Percentiles rank a stretch among this genome's conserved stretches.
These are phyloP conservation scores for Phyllosticta citriasiana DNA, from an alignment of 2,329 filamentous ascomycete species.

Conservation along the genomic window DNA sequence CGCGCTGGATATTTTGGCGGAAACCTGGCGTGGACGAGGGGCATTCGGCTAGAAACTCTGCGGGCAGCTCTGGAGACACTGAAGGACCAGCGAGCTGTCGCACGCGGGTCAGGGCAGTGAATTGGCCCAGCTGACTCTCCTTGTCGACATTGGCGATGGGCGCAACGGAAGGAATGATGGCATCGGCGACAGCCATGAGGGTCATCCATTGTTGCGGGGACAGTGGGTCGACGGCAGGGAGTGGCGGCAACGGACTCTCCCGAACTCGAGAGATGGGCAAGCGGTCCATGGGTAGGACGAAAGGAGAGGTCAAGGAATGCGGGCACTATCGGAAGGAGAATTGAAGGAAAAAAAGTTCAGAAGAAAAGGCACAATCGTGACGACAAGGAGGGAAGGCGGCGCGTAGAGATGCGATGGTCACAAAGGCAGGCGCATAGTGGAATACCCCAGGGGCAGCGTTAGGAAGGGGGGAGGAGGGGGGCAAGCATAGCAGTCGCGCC, in stretches of 20 bases:
- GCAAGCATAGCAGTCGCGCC: background rate
- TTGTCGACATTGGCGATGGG: slow-evolving; percentile 27
- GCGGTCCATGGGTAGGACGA: background rate
- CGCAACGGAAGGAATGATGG: slow-evolving; percentile 50
- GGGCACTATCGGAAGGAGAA: background rate
- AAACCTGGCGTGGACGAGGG: slow-evolving; percentile 46
- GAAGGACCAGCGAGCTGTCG: slow-evolving; percentile 20
- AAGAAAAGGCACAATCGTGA: background rate
- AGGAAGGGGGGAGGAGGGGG: too few relatives aligned
- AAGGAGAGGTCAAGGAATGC: too few relatives aligned
- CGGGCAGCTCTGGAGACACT: slow-evolving; percentile 26
- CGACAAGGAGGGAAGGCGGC: too few relatives aligned
- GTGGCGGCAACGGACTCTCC: slow-evolving; percentile 34
- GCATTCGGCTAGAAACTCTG: slow-evolving; percentile 43
- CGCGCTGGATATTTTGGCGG: slow-evolving; percentile 37
- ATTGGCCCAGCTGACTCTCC: slow-evolving; percentile 40
- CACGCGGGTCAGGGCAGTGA: slow-evolving; percentile 31
- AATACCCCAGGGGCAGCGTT: background rate
- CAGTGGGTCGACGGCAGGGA: slow-evolving; percentile 38
- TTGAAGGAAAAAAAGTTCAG: background rate
- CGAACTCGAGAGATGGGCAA: background rate
- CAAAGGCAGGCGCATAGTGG: background rate
- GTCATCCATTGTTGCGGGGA: slow-evolving; percentile 49
- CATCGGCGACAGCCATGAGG: slow-evolving; percentile 47
- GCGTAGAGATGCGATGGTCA: background rate